Evolutionary conservation across 108 stramenopile genomes (phyloP), one percentile per base, ranked within the genome.

Genomic region (Nannochloropsis salina): DNA sequence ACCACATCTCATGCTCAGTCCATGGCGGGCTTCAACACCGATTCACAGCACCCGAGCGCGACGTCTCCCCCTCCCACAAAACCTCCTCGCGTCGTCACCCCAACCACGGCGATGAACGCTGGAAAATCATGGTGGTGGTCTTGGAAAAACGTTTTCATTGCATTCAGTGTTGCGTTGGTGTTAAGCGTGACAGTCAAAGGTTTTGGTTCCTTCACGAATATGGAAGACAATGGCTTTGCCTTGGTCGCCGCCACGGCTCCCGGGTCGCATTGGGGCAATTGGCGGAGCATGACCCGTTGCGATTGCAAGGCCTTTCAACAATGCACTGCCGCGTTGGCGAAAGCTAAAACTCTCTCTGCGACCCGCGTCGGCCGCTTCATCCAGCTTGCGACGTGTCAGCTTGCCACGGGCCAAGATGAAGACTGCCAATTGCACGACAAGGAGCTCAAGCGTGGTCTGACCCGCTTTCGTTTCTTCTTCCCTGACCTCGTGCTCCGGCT

Each of bases 291-390:
- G 5, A 74, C 61, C 61, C 61, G 61, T n/a, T 74, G 61, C n/a
- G 61, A 74, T 74, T 74, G 61, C 61, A 74, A 74, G 61, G 61
- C 61, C 61, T 74, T 74, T 74, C 61, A 74, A 6, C 61, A 74
- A n/a, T 74, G 61, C 61, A 74, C 61, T n/a, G 6, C 15, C n/a
- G 61, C 61, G 20, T 74, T 74, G 61, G 15, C 61, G 20, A 74
- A 74, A n/a, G 3, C 61, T 1, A 74, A 74, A n/a, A 74, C 61
- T n/a, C 61, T 74, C 3, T n/a, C 15, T 15, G 61, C 15, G 15
- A 74, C 61, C 8, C 61, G 61, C 61, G 20, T 74, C 20, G 61
- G 61, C 8, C 61, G 61, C n/a, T 74, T 74, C n/a, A n/a, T 74
- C 61, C 61, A 74, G 61, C 61, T 74, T 74, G 61, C 61, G 20